These are phyloP conservation scores for Crucibulum cyathiforme DNA, from an alignment of 1,284 basidiomycete species.

Conservation along the genomic window DNA sequence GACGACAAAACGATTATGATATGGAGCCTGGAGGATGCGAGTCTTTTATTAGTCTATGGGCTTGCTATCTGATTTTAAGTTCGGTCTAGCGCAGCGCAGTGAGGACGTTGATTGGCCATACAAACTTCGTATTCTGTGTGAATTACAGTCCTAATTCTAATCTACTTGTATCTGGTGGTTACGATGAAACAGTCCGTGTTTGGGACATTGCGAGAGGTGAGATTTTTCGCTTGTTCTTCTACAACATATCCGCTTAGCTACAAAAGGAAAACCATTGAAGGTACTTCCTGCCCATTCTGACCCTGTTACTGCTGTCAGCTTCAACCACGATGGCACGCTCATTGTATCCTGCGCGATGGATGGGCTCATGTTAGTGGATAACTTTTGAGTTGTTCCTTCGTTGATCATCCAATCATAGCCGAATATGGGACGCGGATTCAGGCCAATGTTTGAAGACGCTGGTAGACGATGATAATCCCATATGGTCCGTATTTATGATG, in stretches of 20 bases:
- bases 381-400: constrained; percentile 2
- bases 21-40: constrained; percentile 76
- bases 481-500: constrained; percentile 64
- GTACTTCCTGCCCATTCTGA: constrained; percentile 95
- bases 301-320: constrained; percentile 91
- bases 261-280: constrained; percentile 75
- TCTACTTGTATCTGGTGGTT: constrained; percentile 89
- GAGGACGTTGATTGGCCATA: constrained; percentile 81
- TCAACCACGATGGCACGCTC: constrained; percentile 94
- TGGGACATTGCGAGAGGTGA: constrained; percentile 95
- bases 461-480: constrained; percentile 94
- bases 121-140: constrained; percentile 92
- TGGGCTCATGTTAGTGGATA: constrained; percentile 82
- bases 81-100: constrained; percentile 56
- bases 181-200: constrained; percentile 93
- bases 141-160: constrained; percentile 91
- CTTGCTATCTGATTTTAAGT: constrained; percentile 10
- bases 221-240: constrained; percentile 8
- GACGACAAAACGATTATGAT: constrained; percentile 88
- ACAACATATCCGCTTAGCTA: not conserved
- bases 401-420: constrained; percentile 54
- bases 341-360: constrained; percentile 96
- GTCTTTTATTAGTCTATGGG: constrained; percentile 23
- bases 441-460: constrained; percentile 98
- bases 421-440: constrained; percentile 95